Base-by-base conservation (phyloP, 257 asterid genomes). In the Solanum etuberosum region DNA sequence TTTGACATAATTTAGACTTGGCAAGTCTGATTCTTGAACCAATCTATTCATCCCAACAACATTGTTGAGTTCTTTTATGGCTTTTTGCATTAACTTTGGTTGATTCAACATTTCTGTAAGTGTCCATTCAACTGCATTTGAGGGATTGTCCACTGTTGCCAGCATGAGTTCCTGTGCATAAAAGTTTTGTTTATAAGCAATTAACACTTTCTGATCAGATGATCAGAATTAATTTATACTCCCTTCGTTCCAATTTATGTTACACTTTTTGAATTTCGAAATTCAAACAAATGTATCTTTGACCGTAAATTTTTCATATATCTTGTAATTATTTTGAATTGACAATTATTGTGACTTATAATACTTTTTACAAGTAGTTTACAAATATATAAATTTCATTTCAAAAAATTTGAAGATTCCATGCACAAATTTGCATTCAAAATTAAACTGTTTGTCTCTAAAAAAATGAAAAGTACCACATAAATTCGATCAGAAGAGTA, bases 401-500 rank as follows among this genome's bases (percentile, higher is more conserved):
- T 46, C 6, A 16, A 51, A 4, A 0, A 51, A 51, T 5, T 51
- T 51, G 4, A 51, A 51, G 9, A 18, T 18, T 15, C 9, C 23
- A 51, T 2, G 1, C 10, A 18, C 10, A 54, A 18, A 51, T 51
- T 16, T 51, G 16, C 0, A 16, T 5, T 51, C 4, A 16, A 6
- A 51, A 0, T 51, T 2, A 18, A 18, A 51, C 0, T 18, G 2
- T 54, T 54, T 18, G 4, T 16, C 1, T 6, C 4, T 51, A 0
- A 18, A 18, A 7, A 51, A 51, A 1, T 0, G 0, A 18, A 13
- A 51, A 51, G 21, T 51, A 16, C 9, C 9, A 16, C 61, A 6
- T 54, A 54, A 18, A 54, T 54, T 51, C 4, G 6, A 1, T 5
- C 0, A 2, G 0, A 2, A 1, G 4, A 6, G 10, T 1, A 20